A percentile compares a stretch with the other conserved stretches of the same genome.
Conservation (phyloP, 768 basidiomycete genomes). For the Phanerochaete sordida region DNA sequence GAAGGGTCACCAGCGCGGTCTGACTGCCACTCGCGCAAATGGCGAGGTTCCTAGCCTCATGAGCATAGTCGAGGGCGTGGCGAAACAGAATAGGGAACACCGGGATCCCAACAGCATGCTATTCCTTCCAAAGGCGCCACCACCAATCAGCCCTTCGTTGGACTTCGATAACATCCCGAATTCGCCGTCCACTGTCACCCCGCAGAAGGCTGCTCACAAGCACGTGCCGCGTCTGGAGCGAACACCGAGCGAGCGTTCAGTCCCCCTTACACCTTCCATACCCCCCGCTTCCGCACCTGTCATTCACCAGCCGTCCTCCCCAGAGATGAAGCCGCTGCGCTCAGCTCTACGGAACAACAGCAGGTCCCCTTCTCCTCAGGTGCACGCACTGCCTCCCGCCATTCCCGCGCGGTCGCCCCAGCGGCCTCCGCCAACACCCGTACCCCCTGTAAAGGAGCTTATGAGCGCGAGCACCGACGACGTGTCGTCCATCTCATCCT, state of each 20-base stretch:
- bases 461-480: constrained; percentile 28
- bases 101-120: constrained; percentile 28
- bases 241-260: constrained; percentile 7
- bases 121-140: constrained; percentile 46
- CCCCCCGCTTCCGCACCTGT: not conserved
- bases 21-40: constrained; percentile 4
- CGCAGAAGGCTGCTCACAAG: not conserved
- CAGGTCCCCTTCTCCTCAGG: constrained; percentile 24
- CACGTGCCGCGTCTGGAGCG: not conserved
- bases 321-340: constrained; percentile 48
- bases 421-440: constrained; percentile 4
- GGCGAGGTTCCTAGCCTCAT: constrained; percentile 43
- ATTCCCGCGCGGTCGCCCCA: constrained; percentile 1
- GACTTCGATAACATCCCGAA: not conserved
- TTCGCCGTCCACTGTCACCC: not conserved
- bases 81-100: constrained; percentile 34
- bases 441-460: not conserved
- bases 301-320: constrained; percentile 19
- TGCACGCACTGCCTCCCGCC: constrained; percentile 6
- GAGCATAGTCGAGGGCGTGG: constrained; percentile 66
- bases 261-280: constrained; percentile 3
- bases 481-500: constrained; percentile 54
- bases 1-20: not conserved
- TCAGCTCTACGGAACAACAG: constrained; percentile 55
- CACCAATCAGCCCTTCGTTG: constrained; percentile 28